Evolutionary conservation across 208 protist genomes (phyloP).

Genomic region (Naegleria gruberi): DNA sequence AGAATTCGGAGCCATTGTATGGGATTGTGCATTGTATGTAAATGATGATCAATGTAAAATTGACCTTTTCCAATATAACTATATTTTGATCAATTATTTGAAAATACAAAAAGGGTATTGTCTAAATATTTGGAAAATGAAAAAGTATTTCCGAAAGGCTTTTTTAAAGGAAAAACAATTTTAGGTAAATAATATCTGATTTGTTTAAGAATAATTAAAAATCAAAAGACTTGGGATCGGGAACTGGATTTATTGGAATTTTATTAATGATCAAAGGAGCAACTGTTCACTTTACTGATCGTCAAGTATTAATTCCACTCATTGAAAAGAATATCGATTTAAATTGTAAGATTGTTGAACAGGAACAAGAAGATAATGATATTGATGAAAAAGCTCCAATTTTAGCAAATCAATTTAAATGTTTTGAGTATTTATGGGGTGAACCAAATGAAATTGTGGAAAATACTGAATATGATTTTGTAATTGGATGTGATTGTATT

Average conservation of each 20-base stretch:
- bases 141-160: neutral
- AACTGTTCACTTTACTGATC: neutral
- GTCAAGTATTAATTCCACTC: neutral
- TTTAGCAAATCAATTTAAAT: neutral
- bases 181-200: neutral
- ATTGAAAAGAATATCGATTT: slow-evolving; percentile 10
- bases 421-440: neutral
- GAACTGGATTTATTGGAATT: slow-evolving; percentile 2
- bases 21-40: neutral
- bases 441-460: neutral
- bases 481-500: neutral
- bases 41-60: neutral
- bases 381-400: neutral
- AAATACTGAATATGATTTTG: slow-evolving; percentile 1
- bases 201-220: neutral
- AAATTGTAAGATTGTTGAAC: neutral
- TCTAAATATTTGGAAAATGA: slow-evolving; percentile 17
- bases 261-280: neutral
- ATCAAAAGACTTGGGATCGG: neutral
- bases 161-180: neutral
- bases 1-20: neutral
- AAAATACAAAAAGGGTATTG: neutral
- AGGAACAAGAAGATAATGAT: neutral
- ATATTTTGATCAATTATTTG: neutral
- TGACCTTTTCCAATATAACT: too few species aligned